Evolutionary conservation across 2,329 filamentous ascomycete genomes (phyloP).

Genomic region (Aspergillus sclerotialis): DNA sequence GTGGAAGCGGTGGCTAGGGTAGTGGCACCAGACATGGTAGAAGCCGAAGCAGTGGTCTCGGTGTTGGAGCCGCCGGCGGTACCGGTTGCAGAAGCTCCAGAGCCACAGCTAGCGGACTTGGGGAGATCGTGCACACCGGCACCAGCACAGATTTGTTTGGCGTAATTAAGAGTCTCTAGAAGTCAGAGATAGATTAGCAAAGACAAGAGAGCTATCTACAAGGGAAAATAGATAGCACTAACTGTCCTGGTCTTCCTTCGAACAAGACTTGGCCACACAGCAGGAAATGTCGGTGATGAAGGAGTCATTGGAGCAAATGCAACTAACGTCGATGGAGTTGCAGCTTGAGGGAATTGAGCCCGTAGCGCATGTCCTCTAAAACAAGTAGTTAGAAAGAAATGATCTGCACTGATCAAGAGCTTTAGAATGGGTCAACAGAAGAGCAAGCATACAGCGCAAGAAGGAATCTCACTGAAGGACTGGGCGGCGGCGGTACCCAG

Average conservation of each 20-base stretch:
- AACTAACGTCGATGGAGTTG: conserved; percentile 35
- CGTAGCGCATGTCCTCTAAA: conserved; percentile 34
- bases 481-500: conserved; percentile 44
- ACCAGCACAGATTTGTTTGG: conserved; percentile 31
- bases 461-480: conserved; percentile 38
- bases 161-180: conserved; percentile 28
- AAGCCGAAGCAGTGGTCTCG: neutral
- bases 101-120: conserved; percentile 21
- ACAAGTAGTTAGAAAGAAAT: conserved; percentile 4
- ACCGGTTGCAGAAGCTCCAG: conserved; percentile 6
- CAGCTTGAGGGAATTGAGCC: conserved; percentile 34
- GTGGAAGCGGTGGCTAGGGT: neutral
- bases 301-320: conserved; percentile 41
- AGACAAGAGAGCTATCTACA: neutral
- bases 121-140: conserved; percentile 32
- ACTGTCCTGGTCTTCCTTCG: conserved; percentile 34
- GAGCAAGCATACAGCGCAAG: conserved; percentile 47
- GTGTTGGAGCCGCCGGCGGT: conserved; percentile 4
- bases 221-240: conserved; percentile 9
- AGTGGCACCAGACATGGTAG: neutral
- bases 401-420: conserved; percentile 10
- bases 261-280: conserved; percentile 43
- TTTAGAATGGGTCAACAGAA: neutral
- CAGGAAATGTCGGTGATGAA: conserved; percentile 46
- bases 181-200: conserved; percentile 3